Evolutionary conservation across 1,284 basidiomycete species (phyloP), one percentile per base, ranked within the genome.

Genomic region (Termitomyces sp.): DNA sequence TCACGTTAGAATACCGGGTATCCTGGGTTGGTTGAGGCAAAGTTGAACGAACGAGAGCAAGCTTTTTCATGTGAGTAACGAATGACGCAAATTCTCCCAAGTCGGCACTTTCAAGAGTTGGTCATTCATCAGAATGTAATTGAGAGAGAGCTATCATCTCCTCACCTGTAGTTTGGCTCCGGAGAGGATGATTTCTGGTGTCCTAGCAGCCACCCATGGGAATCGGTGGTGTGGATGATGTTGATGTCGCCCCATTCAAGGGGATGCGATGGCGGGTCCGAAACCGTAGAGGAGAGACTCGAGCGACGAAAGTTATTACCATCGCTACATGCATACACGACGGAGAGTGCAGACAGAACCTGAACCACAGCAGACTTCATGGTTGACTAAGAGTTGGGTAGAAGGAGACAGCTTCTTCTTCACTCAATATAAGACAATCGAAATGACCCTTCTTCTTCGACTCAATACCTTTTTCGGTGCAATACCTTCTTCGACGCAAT

Each of bases 71-170:
- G 60, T 90, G 89, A 4, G 77, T 65, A n/a, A 91, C 87, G 62
- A 94, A 94, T 26, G 84, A 88, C 30, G 88, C 77, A 65, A 92
- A 90, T 58, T 90, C 86, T 5, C 92, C 92, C 48, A 89, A 81
- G 65, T 89, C 86, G 17, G 86, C 91, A 61, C 84, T 77, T 28
- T 33, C 10, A 19, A 45, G 15, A 6, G 12, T 26, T 10, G 9
- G 3, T 5, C 8, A 19, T 21, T 34, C 17, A 10, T 26, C 15
- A 31, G 30, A 12, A 26, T 13, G 19, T 9, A 52, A 33, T 13
- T 21, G 17, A 10, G 13, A 19, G 24, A 39, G 7, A 15, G n/a
- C 24, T 10, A 30, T 36, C n/a, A 21, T 13, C n/a, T 26, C 24
- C 70, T 53, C 50, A 79, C 81, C 82, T 86, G 67, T 87, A 89